Percentiles rank a stretch among this genome's conserved stretches.
Conservation (phyloP, 441 rosid genomes). For the Sinapis alba region DNA sequence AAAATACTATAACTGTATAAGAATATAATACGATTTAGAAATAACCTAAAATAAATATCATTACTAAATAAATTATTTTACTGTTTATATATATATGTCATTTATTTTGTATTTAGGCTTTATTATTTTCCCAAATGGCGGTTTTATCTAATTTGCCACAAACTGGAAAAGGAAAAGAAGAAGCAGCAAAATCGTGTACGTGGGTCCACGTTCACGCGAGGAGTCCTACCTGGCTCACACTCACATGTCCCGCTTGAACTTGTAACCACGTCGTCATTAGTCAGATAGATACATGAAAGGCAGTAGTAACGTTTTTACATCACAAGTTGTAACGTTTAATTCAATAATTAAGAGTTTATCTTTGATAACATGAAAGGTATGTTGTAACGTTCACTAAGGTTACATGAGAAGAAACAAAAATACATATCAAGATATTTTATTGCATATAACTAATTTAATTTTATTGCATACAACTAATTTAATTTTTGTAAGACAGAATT, state of each 20-base stretch:
- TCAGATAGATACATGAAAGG: constrained; percentile 2
- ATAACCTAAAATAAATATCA: neutral
- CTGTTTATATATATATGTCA: neutral
- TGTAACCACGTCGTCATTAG: constrained; percentile 33
- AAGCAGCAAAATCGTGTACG: neutral
- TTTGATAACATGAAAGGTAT: constrained; percentile 24
- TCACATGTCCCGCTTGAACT: constrained; percentile 22
- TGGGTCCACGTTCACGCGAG: constrained; percentile 32
- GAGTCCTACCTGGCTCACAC: constrained; percentile 34
- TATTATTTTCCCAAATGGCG: neutral
- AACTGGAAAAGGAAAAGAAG: neutral
- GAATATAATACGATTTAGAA: neutral
- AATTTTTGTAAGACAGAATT: neutral
- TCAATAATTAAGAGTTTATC: neutral
- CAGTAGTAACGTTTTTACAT: neutral
- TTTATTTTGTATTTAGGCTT: neutral
- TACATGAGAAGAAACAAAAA: constrained; percentile 2
- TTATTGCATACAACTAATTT: neutral
- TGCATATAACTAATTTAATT: neutral
- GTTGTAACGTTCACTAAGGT: constrained; percentile 35
- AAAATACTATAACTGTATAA: neutral
- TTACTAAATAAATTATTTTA: too few relatives aligned
- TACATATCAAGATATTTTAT: neutral
- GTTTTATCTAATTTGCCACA: neutral
- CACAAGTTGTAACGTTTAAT: neutral